Evolutionary conservation across 169 alveolate genomes (phyloP).

Genomic region (Eimeria sp.): DNA sequence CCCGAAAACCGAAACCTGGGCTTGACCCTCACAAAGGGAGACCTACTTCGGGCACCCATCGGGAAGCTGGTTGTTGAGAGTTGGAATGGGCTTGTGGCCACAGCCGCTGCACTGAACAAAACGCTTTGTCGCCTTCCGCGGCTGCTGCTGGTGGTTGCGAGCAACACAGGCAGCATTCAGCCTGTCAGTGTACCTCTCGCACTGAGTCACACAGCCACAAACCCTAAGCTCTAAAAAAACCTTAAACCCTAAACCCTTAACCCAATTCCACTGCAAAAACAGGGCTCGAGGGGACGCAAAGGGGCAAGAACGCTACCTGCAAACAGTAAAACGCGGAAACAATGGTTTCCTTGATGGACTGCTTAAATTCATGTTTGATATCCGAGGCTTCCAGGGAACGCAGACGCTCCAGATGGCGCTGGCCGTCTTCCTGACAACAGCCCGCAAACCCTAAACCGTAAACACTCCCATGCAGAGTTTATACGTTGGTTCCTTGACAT

Average conservation of each 20-base stretch:
- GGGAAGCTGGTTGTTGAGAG: slow-evolving; percentile 27
- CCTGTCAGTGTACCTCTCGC: slow-evolving; percentile 44
- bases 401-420: slow-evolving; percentile 12
- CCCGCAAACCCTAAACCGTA: slow-evolving; percentile 45
- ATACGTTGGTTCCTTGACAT: not conserved
- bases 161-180: slow-evolving; percentile 43
- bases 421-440: slow-evolving; percentile 21
- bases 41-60: slow-evolving; percentile 49
- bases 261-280: not conserved
- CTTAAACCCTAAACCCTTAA: not conserved
- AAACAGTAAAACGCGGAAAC: slow-evolving; percentile 56
- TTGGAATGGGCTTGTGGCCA: slow-evolving; percentile 45
- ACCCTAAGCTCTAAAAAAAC: not conserved
- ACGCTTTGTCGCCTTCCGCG: slow-evolving; percentile 17
- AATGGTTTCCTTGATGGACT: slow-evolving; percentile 63
- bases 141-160: slow-evolving; percentile 50
- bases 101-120: slow-evolving; percentile 12
- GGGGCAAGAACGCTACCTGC: not conserved
- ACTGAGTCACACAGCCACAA: slow-evolving; percentile 14
- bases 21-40: not conserved
- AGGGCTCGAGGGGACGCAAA: not conserved
- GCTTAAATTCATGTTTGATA: slow-evolving; percentile 67
- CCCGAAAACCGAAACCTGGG: not conserved
- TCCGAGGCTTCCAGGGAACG: slow-evolving; percentile 54
- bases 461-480: not conserved